These are phyloP conservation scores for Diaporthe velutina DNA, from an alignment of 2,329 filamentous ascomycete species.

Conservation along the genomic window DNA sequence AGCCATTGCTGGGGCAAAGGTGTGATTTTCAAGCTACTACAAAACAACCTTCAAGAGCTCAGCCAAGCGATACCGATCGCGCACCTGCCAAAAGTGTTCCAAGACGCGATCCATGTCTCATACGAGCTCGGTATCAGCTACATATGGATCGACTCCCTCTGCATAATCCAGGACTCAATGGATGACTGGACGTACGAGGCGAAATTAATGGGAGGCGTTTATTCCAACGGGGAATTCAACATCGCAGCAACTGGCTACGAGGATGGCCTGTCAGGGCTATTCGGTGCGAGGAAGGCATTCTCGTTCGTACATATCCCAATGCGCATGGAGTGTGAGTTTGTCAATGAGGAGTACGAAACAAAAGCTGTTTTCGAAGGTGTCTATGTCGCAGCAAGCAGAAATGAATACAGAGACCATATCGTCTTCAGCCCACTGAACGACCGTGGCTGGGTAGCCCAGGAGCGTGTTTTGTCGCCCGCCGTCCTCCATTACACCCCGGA, in stretches of 20 bases:
- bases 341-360: background rate
- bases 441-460: conserved; percentile 8
- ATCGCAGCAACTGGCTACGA: conserved; percentile 4
- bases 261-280: background rate
- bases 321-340: background rate
- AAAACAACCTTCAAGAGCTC: background rate
- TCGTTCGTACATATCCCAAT: background rate
- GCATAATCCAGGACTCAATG: conserved; percentile 5
- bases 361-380: background rate
- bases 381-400: background rate
- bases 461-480: background rate
- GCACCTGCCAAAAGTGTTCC: background rate
- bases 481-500: background rate
- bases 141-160: conserved; percentile 10
- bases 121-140: background rate
- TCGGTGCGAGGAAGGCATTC: background rate
- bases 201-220: conserved; percentile 6
- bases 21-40: background rate
- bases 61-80: background rate
- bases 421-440: background rate
- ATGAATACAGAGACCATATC: background rate
- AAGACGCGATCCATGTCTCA: background rate
- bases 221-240: background rate
- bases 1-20: conserved; percentile 1
- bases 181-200: conserved; percentile 1